These are phyloP conservation scores for Zhuliangozyma blackwelliae DNA, from an alignment of 1,139 yeast genomes.

Conservation along the genomic window DNA sequence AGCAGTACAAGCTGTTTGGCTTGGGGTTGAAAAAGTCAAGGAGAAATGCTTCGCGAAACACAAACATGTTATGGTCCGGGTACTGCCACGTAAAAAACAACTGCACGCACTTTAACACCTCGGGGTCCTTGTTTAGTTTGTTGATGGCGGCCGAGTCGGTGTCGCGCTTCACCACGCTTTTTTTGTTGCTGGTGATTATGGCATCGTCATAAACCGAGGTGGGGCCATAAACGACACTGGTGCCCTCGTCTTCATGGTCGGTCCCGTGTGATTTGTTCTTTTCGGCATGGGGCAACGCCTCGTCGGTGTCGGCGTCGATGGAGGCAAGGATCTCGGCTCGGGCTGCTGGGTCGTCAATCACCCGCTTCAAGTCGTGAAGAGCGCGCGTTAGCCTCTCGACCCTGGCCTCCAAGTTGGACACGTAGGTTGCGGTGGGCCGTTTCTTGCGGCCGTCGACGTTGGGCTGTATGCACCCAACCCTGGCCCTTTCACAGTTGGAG, in stretches of 20 bases:
- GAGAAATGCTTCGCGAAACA: constrained; percentile 62
- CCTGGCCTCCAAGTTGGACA: constrained; percentile 31
- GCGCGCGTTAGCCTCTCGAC: constrained; percentile 21
- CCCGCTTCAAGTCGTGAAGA: constrained; percentile 18
- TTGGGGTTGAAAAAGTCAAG: constrained; percentile 52
- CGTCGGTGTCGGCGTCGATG: constrained; percentile 12
- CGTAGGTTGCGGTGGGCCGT: constrained; percentile 50
- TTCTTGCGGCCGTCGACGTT: constrained; percentile 50
- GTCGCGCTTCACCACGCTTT: constrained; percentile 13
- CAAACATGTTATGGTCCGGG: constrained; percentile 60
- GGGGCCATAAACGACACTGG: constrained; percentile 44
- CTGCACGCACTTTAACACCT: constrained; percentile 46
- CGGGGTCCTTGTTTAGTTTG: constrained; percentile 33
- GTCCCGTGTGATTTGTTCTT: neutral
- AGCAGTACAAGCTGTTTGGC: constrained; percentile 45
- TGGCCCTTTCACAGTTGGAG: constrained; percentile 40
- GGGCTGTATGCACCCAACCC: constrained; percentile 46
- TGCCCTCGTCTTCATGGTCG: constrained; percentile 16
- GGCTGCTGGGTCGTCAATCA: too few species aligned
- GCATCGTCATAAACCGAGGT: constrained; percentile 45
- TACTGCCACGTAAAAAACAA: constrained; percentile 63
- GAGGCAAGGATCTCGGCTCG: constrained; percentile 1
- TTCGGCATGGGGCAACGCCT: constrained; percentile 8
- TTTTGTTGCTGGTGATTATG: constrained; percentile 19
- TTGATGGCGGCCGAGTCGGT: constrained; percentile 11